phyloP scores from a whole-genome alignment of 2,329 filamentous ascomycete species.

The Aspergillus sp. region DNA sequence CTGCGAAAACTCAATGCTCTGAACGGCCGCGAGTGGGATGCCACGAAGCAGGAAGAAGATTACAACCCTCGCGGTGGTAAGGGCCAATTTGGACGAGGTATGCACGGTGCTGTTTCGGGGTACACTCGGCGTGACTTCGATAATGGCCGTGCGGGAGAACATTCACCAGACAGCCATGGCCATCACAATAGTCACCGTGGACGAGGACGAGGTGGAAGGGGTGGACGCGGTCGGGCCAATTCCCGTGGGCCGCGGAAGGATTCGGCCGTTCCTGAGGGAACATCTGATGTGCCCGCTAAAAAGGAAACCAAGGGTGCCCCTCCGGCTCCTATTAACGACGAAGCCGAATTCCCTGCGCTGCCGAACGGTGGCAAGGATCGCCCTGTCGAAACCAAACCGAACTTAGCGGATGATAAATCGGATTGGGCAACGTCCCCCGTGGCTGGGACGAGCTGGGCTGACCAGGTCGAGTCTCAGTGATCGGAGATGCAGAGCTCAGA shows the following conservation, averaged over 20 bases:
- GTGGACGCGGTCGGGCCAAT: slow-evolving; percentile 19
- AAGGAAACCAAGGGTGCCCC: slow-evolving; percentile 7
- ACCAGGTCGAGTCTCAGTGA: slow-evolving; percentile 23
- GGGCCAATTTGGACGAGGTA: slow-evolving; percentile 42
- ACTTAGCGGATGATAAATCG: neutral
- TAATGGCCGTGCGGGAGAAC: slow-evolving; percentile 15
- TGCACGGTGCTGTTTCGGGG: slow-evolving; percentile 44
- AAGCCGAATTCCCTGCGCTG: slow-evolving; percentile 30
- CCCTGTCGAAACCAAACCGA: slow-evolving; percentile 8
- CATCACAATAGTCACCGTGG: slow-evolving; percentile 14
- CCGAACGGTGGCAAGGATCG: slow-evolving; percentile 20
- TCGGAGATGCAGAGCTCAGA: neutral
- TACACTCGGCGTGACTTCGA: slow-evolving; percentile 23
- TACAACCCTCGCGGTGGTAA: slow-evolving; percentile 37
- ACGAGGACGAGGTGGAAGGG: slow-evolving; percentile 23
- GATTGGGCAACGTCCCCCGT: slow-evolving; percentile 17
- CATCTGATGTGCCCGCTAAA: slow-evolving; percentile 6
- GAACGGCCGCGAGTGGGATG: slow-evolving; percentile 55
- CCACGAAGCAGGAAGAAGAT: slow-evolving; percentile 51
- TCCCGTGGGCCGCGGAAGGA: slow-evolving; percentile 19
- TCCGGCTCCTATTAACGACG: slow-evolving; percentile 17
- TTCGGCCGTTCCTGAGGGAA: neutral
- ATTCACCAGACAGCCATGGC: slow-evolving; percentile 1
- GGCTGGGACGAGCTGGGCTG: slow-evolving; percentile 25
- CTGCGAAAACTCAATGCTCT: slow-evolving; percentile 51